Evolutionary conservation across 83 land plant species (phyloP).

Genomic region (Picea engelmannii): DNA sequence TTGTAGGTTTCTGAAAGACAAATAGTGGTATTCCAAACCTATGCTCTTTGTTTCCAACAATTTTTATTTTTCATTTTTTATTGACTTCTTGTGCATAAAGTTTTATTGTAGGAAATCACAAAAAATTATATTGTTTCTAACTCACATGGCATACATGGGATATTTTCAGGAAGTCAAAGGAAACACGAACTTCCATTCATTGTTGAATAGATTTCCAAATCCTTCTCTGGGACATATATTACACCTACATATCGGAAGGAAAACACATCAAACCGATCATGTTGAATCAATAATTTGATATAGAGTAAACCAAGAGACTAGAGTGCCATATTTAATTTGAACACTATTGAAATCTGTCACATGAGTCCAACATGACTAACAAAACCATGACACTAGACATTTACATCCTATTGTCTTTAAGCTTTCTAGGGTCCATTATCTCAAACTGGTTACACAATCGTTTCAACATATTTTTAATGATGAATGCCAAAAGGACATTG

Average conservation of each 20-base stretch:
- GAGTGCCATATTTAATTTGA: neutral
- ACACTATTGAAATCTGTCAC: neutral
- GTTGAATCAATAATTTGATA: neutral
- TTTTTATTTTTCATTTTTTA: too few species aligned
- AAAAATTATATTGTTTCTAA: too few species aligned
- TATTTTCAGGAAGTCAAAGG: too few species aligned
- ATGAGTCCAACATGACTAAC: neutral
- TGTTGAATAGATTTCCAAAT: conserved; percentile 84
- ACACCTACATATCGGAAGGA: conserved; percentile 45
- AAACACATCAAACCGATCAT: neutral
- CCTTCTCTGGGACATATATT: conserved; percentile 83
- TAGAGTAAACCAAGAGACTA: neutral
- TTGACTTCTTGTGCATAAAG: too few species aligned
- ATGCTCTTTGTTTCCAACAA: too few species aligned
- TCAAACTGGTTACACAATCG: neutral
- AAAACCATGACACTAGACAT: neutral
- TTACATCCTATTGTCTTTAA: neutral
- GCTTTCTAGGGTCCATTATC: neutral
- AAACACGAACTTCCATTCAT: too few species aligned
- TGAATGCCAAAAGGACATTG: too few species aligned
- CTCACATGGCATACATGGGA: too few species aligned
- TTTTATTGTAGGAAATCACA: too few species aligned
- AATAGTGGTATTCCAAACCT: too few species aligned
- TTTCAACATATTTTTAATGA: neutral
- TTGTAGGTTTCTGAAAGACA: too few species aligned